Conservation (phyloP, 345 rosid genomes). For the Bruguiera gymnorhiza region DNA sequence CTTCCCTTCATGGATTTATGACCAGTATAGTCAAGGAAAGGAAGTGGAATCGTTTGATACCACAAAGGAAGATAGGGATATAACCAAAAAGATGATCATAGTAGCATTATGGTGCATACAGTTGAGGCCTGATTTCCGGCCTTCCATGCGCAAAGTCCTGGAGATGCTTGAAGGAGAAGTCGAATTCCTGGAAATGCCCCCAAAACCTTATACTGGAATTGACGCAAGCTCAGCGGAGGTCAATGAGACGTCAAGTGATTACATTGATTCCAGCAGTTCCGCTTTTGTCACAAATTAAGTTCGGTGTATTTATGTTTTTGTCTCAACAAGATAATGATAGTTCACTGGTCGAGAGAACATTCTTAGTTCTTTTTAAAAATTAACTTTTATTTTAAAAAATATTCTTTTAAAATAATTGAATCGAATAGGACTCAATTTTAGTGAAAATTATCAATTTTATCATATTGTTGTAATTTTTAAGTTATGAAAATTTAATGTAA, state of each 20-base stretch:
- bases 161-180: constrained; percentile 3
- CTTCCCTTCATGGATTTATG: not conserved
- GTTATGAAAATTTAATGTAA: no score
- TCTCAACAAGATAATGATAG: no score
- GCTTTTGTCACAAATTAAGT: no score
- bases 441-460: no score
- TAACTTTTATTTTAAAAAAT: no score
- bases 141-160: not conserved
- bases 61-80: not conserved
- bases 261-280: no score
- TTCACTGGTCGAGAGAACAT: no score
- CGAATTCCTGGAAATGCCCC: not conserved
- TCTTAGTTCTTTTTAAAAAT: no score
- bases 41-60: not conserved
- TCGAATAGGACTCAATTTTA: no score
- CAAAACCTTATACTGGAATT: not conserved
- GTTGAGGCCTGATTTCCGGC: not conserved
- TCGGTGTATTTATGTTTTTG: no score
- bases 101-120: not conserved
- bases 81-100: constrained; percentile 3
- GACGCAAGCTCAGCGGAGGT: not conserved
- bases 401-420: no score
- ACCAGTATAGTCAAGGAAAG: not conserved
- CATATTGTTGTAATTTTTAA: no score
- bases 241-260: not conserved